Evolutionary conservation across 2,329 filamentous ascomycete genomes (phyloP).

Genomic region (Bipolaris oryzae): DNA sequence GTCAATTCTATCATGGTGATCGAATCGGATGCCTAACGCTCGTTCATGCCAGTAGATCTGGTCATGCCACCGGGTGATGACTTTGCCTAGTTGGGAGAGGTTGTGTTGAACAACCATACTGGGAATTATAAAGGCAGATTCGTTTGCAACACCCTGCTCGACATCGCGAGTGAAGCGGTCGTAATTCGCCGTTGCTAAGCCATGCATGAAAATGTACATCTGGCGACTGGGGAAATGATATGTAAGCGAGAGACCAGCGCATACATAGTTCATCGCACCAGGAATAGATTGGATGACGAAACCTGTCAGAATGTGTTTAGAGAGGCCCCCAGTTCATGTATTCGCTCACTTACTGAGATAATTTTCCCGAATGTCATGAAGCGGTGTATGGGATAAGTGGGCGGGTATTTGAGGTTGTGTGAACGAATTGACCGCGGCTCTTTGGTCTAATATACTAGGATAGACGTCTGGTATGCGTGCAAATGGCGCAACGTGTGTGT

Average conservation of each 20-base stretch:
- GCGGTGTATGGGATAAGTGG: background rate
- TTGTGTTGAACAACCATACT: conserved; percentile 15
- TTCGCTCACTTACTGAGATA: background rate
- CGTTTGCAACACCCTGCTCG: background rate
- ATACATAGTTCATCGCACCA: background rate
- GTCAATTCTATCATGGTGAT: conserved; percentile 2
- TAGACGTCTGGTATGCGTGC: background rate
- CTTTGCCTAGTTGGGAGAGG: conserved; percentile 1
- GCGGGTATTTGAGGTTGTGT: background rate
- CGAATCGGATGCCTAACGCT: conserved; percentile 12
- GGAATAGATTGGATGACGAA: conserved; percentile 15
- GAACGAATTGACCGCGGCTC: background rate
- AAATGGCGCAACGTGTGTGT: background rate
- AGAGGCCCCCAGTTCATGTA: background rate
- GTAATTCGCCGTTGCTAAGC: conserved; percentile 4
- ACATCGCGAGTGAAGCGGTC: background rate
- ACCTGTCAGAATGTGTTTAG: background rate
- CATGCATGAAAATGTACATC: conserved; percentile 28
- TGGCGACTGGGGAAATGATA: conserved; percentile 22
- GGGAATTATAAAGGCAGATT: conserved; percentile 17
- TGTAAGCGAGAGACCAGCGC: conserved; percentile 22
- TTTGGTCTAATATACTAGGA: background rate
- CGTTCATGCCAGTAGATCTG: conserved; percentile 15
- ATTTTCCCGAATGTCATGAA: background rate
- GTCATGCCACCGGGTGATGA: conserved; percentile 10